Conservation (phyloP, 768 basidiomycete genomes). For the Agaricus sinodeliciosus region DNA sequence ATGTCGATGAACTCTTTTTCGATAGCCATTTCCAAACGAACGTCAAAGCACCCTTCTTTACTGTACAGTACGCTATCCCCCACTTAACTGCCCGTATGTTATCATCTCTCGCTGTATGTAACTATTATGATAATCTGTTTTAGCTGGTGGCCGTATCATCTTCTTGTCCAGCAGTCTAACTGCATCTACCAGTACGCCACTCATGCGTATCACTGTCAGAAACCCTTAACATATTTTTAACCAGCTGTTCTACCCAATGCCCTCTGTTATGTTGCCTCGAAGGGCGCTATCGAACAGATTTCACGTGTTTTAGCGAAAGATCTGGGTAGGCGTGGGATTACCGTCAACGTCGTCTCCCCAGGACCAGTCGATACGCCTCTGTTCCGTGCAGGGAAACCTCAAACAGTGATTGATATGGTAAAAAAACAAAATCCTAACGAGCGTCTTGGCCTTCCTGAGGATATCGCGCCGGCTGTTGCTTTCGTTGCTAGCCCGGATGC, state of each 20-base stretch:
- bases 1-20: conserved; percentile 46
- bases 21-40: conserved; percentile 49
- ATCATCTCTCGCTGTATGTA: not conserved
- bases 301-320: conserved; percentile 53
- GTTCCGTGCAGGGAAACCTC: conserved; percentile 49
- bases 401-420: conserved; percentile 36
- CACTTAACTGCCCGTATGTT: conserved; percentile 37
- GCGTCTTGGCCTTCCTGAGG: conserved; percentile 42
- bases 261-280: conserved; percentile 48
- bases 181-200: conserved; percentile 26
- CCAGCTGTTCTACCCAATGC: conserved; percentile 38
- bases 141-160: conserved; percentile 48
- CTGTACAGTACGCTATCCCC: conserved; percentile 40
- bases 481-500: conserved; percentile 48
- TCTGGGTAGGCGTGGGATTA: conserved; percentile 43
- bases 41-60: conserved; percentile 54
- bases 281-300: conserved; percentile 56
- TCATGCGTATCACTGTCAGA: not conserved
- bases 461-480: conserved; percentile 45
- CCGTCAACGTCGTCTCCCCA: conserved; percentile 51
- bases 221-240: not conserved
- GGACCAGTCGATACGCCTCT: conserved; percentile 50
- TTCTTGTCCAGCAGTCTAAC: conserved; percentile 52
- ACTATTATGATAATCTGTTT: not conserved
- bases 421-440: conserved; percentile 39